Evolutionary conservation across 176 grass and related monocot species (phyloP), one percentile per base, ranked within the genome.

Genomic region (Juncus inflexus): DNA sequence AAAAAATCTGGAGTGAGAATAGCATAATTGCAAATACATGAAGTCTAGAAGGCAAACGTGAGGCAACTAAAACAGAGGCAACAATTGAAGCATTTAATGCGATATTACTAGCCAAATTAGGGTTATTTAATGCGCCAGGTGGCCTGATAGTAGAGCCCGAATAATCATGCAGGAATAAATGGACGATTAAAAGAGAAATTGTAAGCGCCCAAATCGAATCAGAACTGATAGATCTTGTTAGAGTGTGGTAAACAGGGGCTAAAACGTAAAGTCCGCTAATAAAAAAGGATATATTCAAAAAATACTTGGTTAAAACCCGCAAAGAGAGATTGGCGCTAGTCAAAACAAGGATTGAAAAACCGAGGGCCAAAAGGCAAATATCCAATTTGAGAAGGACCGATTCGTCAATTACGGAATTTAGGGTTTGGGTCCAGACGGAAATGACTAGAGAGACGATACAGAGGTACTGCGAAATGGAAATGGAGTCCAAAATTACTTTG

Each of bases 1-100:
- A 75, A 74, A 92, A 99, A 74, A 92, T 70, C 76, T 90, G 88
- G 56, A 99, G 67, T 13, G 88, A 99, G 80, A 92, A 92, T 6
- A 86, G 67, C 88, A 92, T 92, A 66, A 99, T 86, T 7, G 88
- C 85, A 74, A 99, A 99, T 38, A 99, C 94, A 37, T 92, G 94
- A 78, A 90, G 64, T 61, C 85, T 78, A 66, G 88, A 92, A 11
- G 88, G 85, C 11, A 92, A 77, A 3, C 85, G 83, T 1, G 85
- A 99, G 12, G 94, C 94, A 36, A 99, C 87, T 63, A 99, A 81
- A 14, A 92, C 94, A 35, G 88, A 92, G 55, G 88, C 88, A 50
- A 99, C 88, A 62, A 99, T 86, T 3, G 88, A 92, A 42, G 88
- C 94, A 49, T 89, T 92, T 70, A 89, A 70, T 68, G 94, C 91